phyloP scores from a whole-genome alignment of 2,329 filamentous ascomycete genomes.

The Sporothrix pallida region DNA sequence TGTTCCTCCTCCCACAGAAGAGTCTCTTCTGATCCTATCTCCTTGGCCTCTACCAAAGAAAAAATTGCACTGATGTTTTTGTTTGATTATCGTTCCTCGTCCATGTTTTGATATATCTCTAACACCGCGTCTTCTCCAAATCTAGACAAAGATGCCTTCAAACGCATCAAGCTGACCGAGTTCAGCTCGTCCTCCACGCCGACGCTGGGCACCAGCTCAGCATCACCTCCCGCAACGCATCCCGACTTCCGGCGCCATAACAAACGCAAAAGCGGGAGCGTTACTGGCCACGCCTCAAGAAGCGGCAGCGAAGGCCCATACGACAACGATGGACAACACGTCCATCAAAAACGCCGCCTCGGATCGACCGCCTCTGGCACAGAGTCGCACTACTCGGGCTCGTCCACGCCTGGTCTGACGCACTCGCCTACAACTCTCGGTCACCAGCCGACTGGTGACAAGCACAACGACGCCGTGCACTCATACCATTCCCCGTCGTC shows the following conservation, averaged over 20 bases:
- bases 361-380: conserved; percentile 55
- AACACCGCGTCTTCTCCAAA: not conserved
- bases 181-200: conserved; percentile 36
- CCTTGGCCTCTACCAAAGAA: conserved; percentile 20
- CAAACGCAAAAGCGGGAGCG: not conserved
- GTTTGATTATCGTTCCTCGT: conserved; percentile 17
- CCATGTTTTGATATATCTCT: not conserved
- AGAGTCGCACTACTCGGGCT: conserved; percentile 54
- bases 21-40: not conserved
- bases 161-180: conserved; percentile 56
- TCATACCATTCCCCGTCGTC: conserved; percentile 42
- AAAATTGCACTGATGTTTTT: conserved; percentile 16
- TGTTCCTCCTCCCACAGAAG: not conserved
- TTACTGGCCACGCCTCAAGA: conserved; percentile 47
- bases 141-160: conserved; percentile 56
- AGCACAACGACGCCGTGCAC: conserved; percentile 34
- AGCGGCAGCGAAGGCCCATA: conserved; percentile 54
- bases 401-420: conserved; percentile 45
- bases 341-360: conserved; percentile 52
- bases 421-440: conserved; percentile 50
- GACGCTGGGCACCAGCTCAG: conserved; percentile 39
- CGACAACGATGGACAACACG: conserved; percentile 39
- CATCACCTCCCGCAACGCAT: conserved; percentile 47
- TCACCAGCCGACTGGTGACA: conserved; percentile 44
- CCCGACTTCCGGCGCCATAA: conserved; percentile 42